A percentile compares a stretch with the other conserved stretches of the same genome.
These are phyloP conservation scores for Hylodesmum podocarpum DNA, from an alignment of 306 rosid genomes.

Conservation along the genomic window DNA sequence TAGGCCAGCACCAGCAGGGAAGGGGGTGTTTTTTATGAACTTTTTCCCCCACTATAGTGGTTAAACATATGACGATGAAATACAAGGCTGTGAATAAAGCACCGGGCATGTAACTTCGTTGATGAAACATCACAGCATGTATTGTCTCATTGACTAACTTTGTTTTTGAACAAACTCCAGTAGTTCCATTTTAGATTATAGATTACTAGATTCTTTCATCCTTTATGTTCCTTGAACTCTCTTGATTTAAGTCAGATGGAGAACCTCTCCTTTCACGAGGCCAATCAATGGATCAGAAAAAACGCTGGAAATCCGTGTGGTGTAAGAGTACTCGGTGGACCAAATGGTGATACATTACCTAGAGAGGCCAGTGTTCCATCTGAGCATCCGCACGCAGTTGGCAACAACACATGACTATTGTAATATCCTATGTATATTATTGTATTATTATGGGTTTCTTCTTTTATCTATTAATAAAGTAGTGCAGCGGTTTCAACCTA, in stretches of 20 bases:
- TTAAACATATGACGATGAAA: not conserved
- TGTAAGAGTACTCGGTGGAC: slow-evolving; percentile 30
- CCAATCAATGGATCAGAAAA: slow-evolving; percentile 49
- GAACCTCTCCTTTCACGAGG: slow-evolving; percentile 50
- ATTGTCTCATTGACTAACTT: not conserved
- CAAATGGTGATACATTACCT: slow-evolving; percentile 34
- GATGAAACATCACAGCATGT: too few species aligned
- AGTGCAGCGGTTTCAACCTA: slow-evolving; percentile 23
- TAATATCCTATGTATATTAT: slow-evolving; percentile 29
- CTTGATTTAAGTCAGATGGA: slow-evolving; percentile 69
- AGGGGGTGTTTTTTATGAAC: not conserved
- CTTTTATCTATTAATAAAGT: not conserved
- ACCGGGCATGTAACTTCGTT: not conserved
- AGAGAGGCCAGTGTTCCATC: slow-evolving; percentile 25
- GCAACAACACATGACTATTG: not conserved
- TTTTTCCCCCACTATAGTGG: not conserved
- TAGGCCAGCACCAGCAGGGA: slow-evolving; percentile 26
- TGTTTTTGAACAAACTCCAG: not conserved
- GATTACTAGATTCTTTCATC: slow-evolving; percentile 2
- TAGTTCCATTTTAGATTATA: slow-evolving; percentile 18
- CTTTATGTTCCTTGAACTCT: slow-evolving; percentile 33
- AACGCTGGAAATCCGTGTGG: slow-evolving; percentile 43
- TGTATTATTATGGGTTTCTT: slow-evolving; percentile 10
- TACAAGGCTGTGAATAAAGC: slow-evolving; percentile 3
- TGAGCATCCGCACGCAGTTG: slow-evolving; percentile 19